Percentiles rank a stretch among this genome's conserved stretches.
phyloP scores from a whole-genome alignment of 2,329 filamentous ascomycete genomes.

The Xylaria hypoxylon region DNA sequence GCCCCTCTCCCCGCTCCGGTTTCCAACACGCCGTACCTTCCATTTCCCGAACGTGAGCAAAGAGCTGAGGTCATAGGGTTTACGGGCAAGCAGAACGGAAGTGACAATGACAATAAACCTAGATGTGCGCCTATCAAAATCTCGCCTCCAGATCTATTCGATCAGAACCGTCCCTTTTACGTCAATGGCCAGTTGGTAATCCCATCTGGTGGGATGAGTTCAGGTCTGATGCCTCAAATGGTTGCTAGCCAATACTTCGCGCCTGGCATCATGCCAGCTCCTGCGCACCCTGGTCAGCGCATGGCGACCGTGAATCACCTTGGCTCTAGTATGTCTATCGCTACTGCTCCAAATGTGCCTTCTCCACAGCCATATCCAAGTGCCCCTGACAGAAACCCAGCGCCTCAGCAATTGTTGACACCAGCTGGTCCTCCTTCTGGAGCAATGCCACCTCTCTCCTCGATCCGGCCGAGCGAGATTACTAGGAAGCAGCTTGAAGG shows the following conservation, averaged over 20 bases:
- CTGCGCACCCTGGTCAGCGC: slow-evolving; percentile 37
- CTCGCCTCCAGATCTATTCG: slow-evolving; percentile 59
- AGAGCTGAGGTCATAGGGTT: slow-evolving; percentile 28
- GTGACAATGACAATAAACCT: slow-evolving; percentile 48
- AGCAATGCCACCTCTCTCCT: slow-evolving; percentile 62
- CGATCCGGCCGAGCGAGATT: slow-evolving; percentile 70
- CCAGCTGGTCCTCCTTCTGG: slow-evolving; percentile 35
- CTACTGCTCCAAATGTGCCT: slow-evolving; percentile 20
- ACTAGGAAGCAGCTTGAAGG: slow-evolving; percentile 68
- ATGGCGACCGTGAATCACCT: slow-evolving; percentile 34
- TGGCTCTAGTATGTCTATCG: slow-evolving; percentile 9
- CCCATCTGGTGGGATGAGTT: slow-evolving; percentile 45
- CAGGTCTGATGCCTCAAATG: slow-evolving; percentile 40
- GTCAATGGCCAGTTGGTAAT: slow-evolving; percentile 60
- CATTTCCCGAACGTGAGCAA: slow-evolving; percentile 33
- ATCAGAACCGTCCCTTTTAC: slow-evolving; percentile 59
- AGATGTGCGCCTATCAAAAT: slow-evolving; percentile 51
- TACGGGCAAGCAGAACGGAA: slow-evolving; percentile 39
- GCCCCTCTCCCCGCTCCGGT: slow-evolving; percentile 33
- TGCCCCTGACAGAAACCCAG: slow-evolving; percentile 8
- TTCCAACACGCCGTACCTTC: slow-evolving; percentile 31
- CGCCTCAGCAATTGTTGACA: slow-evolving; percentile 20
- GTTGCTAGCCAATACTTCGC: slow-evolving; percentile 42
- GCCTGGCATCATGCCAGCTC: slow-evolving; percentile 37
- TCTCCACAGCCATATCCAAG: slow-evolving; percentile 28